Evolutionary conservation across 176 grass and related monocot species (phyloP).

Genomic region (Eragrostis nindensis): DNA sequence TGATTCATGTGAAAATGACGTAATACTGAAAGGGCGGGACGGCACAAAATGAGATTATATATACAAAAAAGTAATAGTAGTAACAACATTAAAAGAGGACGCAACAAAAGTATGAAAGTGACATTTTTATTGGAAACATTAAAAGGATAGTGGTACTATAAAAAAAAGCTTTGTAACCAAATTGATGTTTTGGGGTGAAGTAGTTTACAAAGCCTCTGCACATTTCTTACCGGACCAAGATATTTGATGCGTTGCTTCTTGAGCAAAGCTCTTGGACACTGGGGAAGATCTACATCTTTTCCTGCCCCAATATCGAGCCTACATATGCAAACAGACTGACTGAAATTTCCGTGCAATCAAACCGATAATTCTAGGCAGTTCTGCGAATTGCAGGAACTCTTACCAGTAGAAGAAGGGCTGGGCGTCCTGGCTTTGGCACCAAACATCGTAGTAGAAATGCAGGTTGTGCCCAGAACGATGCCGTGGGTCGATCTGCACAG

Average conservation of each 20-base stretch:
- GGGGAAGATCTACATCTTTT: constrained; percentile 70
- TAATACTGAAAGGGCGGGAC: no score
- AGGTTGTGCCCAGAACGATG: constrained; percentile 95
- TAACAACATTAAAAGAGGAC: no score
- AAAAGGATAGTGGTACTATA: no score
- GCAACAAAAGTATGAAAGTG: no score
- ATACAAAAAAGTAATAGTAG: no score
- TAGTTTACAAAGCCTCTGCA: no score
- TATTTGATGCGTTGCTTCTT: constrained; percentile 83
- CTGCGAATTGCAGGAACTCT: neutral
- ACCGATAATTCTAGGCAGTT: no score
- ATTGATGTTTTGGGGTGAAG: no score
- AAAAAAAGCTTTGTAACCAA: no score
- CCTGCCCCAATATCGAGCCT: constrained; percentile 93
- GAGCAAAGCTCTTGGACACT: constrained; percentile 64
- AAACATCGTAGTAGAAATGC: constrained; percentile 81
- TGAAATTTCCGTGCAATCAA: neutral
- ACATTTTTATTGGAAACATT: no score
- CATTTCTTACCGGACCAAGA: constrained; percentile 82
- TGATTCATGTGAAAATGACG: no score
- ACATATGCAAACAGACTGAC: constrained; percentile 1
- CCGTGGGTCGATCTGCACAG: constrained; percentile 80
- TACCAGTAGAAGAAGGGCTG: constrained; percentile 99
- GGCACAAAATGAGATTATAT: no score
- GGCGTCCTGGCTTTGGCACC: constrained; percentile 72